Base-by-base conservation (phyloP, 2,329 filamentous ascomycete species). In the Neocatenulostroma microsporum region DNA sequence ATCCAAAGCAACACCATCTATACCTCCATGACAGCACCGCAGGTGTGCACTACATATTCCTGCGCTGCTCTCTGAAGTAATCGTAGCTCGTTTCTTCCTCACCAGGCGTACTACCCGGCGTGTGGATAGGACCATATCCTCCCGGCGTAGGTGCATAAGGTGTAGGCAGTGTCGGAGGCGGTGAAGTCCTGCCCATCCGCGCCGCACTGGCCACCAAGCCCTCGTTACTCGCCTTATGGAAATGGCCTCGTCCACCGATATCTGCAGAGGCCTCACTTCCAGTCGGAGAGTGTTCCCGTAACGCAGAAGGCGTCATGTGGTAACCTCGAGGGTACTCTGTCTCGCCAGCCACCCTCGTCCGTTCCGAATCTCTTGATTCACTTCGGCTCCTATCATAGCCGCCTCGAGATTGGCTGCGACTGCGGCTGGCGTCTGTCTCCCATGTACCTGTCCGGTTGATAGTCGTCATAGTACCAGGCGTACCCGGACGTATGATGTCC, bases 401-500 rank as follows among this genome's bases (percentile, higher is more conserved):
- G 5, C 45, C 42, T n/a, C 36, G 24, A 18, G 45, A 46, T n/a
- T 43, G 36, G 34, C 30, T 39, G 15, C 44, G 38, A 20, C 39
- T 42, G 34, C 38, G 39, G 10, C 35, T 24, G 13, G 36, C 33
- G 28, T 47, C 46, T 11, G 58, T 57, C 12, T 54, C 48, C 41
- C 45, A 49, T 1, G 55, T 57, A 13, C 47, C 50, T 3, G 51
- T 46, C 21, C 55, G 43, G 1, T 49, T 52, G 37, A 55, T 55
- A 12, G 55, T 57, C 30, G 53, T 52, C 31, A 68, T 61, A 19
- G 72, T 75, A 10, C 69, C 68, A 0, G 80, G 79, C 0, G 80
- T 83, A 13, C 70, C 74, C 0, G 79, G 73, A 1, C 80, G 70
- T 12, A 72, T 60, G 2, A 79, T 62, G 43, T 83, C 80, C 17